Percentiles rank a stretch among this genome's conserved stretches.
phyloP scores from a whole-genome alignment of 352 stramenopile genomes.

The Phytophthora megakarya region DNA sequence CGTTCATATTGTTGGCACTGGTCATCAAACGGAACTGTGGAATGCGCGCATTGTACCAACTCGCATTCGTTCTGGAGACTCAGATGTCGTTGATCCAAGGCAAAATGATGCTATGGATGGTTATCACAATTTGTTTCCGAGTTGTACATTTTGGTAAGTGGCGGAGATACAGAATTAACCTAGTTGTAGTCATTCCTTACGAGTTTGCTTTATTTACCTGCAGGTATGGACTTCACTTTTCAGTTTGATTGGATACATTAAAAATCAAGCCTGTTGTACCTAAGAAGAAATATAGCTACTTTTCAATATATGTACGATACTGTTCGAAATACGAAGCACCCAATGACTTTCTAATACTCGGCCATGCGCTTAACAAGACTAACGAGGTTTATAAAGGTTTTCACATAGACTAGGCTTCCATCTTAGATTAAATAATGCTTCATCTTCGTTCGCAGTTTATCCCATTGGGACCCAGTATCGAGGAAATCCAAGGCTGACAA shows the following conservation, averaged over 20 bases:
- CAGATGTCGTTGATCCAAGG: conserved; percentile 25
- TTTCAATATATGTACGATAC: no score
- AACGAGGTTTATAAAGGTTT: no score
- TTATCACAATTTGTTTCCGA: conserved; percentile 7
- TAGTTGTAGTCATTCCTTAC: not conserved
- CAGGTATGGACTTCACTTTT: not conserved
- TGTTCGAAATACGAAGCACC: no score
- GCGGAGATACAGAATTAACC: not conserved
- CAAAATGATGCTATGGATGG: conserved; percentile 16
- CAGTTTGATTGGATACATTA: not conserved
- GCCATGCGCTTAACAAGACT: no score
- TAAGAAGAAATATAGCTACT: no score
- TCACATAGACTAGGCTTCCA: no score
- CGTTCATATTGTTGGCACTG: conserved; percentile 14
- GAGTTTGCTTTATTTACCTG: not conserved
- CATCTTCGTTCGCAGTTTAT: not conserved
- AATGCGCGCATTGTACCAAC: conserved; percentile 18
- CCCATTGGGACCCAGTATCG: conserved; percentile 7
- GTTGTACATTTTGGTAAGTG: conserved; percentile 12
- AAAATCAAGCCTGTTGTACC: not conserved
- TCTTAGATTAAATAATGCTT: no score
- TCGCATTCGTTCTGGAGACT: conserved; percentile 38
- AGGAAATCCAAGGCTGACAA: conserved; percentile 7
- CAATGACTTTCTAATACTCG: no score
- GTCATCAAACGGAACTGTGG: conserved; percentile 20